Base-by-base conservation (phyloP, 2,329 filamentous ascomycete species). In the Bimuria novae-zelandiae region DNA sequence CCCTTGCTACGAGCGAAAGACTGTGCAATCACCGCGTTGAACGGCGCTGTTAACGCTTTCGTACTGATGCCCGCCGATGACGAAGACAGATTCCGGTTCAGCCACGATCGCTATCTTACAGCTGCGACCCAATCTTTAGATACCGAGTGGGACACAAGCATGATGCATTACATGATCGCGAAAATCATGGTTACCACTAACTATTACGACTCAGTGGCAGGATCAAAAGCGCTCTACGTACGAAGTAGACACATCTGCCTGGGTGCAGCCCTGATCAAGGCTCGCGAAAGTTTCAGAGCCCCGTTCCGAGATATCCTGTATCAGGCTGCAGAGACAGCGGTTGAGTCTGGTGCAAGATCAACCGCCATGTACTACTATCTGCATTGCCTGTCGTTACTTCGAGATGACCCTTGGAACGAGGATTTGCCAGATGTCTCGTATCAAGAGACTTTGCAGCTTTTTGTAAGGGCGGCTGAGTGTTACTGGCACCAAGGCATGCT, bases 151-250 rank as follows among this genome's bases (percentile, higher is more conserved):
- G 62, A 73, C 35, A 70, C 61, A 0, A 55, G 64, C 23, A 54
- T 69, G 55, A 97, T 97, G 92, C 92, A 97, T 73, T 97, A 92
- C 63, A 85, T 92, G 40, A 90, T 97, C 63, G 89, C 90, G 0
- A 87, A 90, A 67, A 88, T 88, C 0, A 84, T 97, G 60, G 84
- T 92, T 71, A 89, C 89, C 62, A 84, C 77, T 19, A 76, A 78
- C 7, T 74, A 82, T 21, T 55, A 63, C 7, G 79, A 83, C 1
- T 81, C 81, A 44, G 81, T 82, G 22, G 61, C 70, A 21, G 69
- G 73, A 2, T 76, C 74, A 4, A 77, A 76, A 43, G 63, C 73
- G 2, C 81, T 86, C 11, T 92, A 95, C 65, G 87, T 84, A 54
- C 87, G 88, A 54, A 90, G 91, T 19, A 84, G 87, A 4, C 93